phyloP scores from a whole-genome alignment of 1,284 basidiomycete genomes.

The Exobasidium cylindrosporum region DNA sequence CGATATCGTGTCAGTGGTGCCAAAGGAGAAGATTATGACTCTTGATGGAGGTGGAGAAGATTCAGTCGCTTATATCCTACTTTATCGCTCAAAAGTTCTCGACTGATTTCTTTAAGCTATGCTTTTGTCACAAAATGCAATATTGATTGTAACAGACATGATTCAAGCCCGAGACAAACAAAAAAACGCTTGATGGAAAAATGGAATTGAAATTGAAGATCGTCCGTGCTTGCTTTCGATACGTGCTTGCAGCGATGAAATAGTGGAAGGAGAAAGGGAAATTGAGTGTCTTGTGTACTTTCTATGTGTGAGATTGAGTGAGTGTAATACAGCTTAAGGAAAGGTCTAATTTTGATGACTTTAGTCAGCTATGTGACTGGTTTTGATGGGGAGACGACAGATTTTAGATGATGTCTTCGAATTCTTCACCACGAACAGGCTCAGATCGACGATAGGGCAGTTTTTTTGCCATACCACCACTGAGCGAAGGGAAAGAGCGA shows the following conservation, averaged over 20 bases:
- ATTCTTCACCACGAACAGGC: conserved; percentile 4
- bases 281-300: no score
- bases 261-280: no score
- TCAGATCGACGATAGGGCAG: conserved; percentile 23
- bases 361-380: no score
- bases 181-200: not conserved
- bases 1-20: conserved; percentile 44
- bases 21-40: conserved; percentile 43
- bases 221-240: no score
- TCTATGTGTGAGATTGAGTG: no score
- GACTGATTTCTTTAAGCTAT: no score
- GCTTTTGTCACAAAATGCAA: not conserved
- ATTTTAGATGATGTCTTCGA: not conserved
- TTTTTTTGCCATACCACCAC: conserved; percentile 20
- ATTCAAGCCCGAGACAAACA: not conserved
- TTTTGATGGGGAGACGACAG: no score
- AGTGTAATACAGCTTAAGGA: no score
- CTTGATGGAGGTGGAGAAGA: conserved; percentile 53
- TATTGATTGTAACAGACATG: not conserved
- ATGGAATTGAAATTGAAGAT: no score
- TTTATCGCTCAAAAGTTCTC: conserved; percentile 41
- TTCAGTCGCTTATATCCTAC: conserved; percentile 49
- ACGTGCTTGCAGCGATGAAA: no score
- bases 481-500: conserved; percentile 19
- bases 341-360: no score